These are phyloP conservation scores for Chlorociboria aeruginascens DNA, from an alignment of 495 filamentous ascomycete species.

Conservation along the genomic window DNA sequence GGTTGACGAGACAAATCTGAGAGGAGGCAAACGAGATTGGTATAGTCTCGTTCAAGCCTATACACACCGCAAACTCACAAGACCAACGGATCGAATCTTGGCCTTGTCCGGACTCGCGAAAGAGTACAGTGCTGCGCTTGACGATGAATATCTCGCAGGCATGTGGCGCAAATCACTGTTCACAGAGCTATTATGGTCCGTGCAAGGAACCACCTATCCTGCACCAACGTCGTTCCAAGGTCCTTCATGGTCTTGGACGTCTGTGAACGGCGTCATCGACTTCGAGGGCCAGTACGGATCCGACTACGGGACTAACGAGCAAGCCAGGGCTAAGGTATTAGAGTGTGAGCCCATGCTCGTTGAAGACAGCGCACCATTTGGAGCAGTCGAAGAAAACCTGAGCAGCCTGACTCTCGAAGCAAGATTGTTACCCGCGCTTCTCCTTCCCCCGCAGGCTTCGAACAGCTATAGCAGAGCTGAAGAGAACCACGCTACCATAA, in stretches of 20 bases:
- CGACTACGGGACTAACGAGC: too few relatives aligned
- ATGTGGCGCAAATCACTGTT: not conserved
- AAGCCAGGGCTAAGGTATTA: too few relatives aligned
- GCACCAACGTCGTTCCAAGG: too few relatives aligned
- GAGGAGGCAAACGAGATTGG: too few relatives aligned
- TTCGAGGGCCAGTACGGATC: too few relatives aligned
- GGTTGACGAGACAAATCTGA: not conserved
- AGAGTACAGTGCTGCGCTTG: not conserved
- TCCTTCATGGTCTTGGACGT: too few relatives aligned
- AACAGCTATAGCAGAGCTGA: not conserved
- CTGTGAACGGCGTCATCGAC: too few relatives aligned
- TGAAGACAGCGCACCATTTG: not conserved
- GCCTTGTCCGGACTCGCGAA: conserved; percentile 2
- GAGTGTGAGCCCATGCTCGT: too few relatives aligned
- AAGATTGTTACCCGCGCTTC: not conserved
- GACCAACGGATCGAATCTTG: not conserved
- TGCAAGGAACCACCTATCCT: too few relatives aligned
- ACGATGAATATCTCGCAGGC: conserved; percentile 4
- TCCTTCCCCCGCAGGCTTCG: not conserved
- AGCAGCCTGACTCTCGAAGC: not conserved
- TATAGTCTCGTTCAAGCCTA: not conserved
- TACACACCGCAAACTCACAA: not conserved
- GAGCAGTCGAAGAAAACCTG: not conserved
- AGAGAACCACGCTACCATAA: not conserved
- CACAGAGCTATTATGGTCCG: not conserved